A percentile compares a stretch with the other conserved stretches of the same genome.
Conservation (phyloP, 2,329 filamentous ascomycete genomes). For the Epichloe coenophiala region DNA sequence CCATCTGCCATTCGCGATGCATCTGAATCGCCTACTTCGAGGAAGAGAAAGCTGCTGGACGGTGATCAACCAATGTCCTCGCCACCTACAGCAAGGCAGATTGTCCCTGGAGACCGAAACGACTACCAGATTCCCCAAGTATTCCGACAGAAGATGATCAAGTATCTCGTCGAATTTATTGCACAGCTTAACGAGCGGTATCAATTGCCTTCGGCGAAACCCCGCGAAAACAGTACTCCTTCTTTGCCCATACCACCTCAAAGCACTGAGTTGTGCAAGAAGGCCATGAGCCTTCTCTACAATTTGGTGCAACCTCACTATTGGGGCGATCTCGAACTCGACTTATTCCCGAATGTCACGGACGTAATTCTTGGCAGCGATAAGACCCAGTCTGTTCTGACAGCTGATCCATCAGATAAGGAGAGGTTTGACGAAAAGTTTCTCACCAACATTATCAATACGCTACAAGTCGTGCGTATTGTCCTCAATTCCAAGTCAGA, state of each 20-base stretch:
- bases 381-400: conserved; percentile 49
- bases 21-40: conserved; percentile 58
- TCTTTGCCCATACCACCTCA: conserved; percentile 36
- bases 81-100: conserved; percentile 33
- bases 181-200: conserved; percentile 80
- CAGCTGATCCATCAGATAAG: conserved; percentile 46
- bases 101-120: conserved; percentile 32
- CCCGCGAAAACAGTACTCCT: conserved; percentile 36
- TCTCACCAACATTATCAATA: conserved; percentile 80
- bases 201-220: conserved; percentile 56
- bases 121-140: conserved; percentile 57
- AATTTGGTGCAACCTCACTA: conserved; percentile 76
- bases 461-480: conserved; percentile 80
- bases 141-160: conserved; percentile 69
- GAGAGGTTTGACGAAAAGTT: conserved; percentile 72
- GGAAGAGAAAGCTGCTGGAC: conserved; percentile 69
- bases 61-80: conserved; percentile 41
- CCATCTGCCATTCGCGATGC: conserved; percentile 19
- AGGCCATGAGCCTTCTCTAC: conserved; percentile 66
- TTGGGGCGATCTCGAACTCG: conserved; percentile 86
- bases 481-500: conserved; percentile 78
- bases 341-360: conserved; percentile 80
- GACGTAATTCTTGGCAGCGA: conserved; percentile 76
- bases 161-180: conserved; percentile 93
- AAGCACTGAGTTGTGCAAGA: conserved; percentile 70